phyloP scores from a whole-genome alignment of 495 filamentous ascomycete species.

The Aspergillus mulundensis region DNA sequence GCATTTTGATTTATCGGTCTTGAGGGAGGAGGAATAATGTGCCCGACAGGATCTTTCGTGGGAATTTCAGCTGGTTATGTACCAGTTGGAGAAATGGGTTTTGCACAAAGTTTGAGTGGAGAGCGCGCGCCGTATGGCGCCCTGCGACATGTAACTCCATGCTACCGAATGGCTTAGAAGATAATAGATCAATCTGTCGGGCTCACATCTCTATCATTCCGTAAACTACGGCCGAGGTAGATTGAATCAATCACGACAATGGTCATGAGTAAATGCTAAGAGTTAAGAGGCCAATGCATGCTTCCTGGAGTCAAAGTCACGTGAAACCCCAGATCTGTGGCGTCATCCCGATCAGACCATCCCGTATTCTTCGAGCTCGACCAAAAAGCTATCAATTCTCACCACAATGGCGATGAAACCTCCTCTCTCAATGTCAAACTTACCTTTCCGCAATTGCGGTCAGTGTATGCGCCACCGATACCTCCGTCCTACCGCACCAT shows the following conservation, averaged over 20 bases:
- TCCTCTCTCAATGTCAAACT: conserved; percentile 15
- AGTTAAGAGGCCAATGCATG: background rate
- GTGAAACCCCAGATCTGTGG: background rate
- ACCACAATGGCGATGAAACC: conserved; percentile 21
- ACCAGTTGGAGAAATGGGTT: background rate
- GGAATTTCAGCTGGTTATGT: background rate
- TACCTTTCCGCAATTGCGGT: conserved; percentile 30
- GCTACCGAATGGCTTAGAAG: too few species aligned
- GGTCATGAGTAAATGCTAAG: background rate
- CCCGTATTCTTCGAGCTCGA: background rate
- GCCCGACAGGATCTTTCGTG: background rate
- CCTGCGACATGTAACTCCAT: too few species aligned
- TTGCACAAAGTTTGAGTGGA: background rate
- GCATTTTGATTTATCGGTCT: background rate
- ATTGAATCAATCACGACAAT: background rate
- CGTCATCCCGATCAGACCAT: background rate
- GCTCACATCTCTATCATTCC: too few species aligned
- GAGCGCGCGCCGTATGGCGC: background rate
- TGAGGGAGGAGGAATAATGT: background rate
- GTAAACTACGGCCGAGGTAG: background rate
- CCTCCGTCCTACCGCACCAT: conserved; percentile 12
- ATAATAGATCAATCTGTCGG: too few species aligned
- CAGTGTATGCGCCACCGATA: conserved; percentile 31
- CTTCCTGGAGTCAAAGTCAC: background rate
- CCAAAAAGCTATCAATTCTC: background rate